Evolutionary conservation across 2,329 filamentous ascomycete species (phyloP).

Genomic region (Colletotrichum acutatum): DNA sequence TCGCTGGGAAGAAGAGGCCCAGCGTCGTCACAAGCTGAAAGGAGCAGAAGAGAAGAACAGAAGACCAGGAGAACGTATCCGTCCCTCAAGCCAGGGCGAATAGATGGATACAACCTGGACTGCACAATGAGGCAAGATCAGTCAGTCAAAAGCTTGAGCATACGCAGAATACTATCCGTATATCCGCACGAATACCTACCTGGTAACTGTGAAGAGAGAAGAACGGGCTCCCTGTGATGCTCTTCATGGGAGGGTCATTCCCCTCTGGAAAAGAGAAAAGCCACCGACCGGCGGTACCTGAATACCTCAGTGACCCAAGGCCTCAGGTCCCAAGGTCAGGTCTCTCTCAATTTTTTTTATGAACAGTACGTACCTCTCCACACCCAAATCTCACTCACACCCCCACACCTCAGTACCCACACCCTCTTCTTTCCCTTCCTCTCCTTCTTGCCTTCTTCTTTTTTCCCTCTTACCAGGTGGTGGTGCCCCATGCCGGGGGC

Average conservation of each 20-base stretch:
- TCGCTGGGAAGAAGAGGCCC: neutral
- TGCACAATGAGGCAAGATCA: neutral
- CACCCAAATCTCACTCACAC: neutral
- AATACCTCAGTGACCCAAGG: conserved; percentile 2
- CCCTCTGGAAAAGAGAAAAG: neutral
- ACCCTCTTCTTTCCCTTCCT: neutral
- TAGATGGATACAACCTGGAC: neutral
- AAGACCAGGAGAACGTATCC: neutral
- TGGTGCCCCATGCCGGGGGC: neutral
- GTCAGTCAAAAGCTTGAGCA: neutral
- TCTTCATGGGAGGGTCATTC: neutral
- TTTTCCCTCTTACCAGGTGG: neutral
- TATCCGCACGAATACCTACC: neutral
- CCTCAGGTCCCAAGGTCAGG: conserved; percentile 7
- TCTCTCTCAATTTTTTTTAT: neutral
- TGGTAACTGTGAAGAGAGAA: no score
- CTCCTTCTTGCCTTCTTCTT: neutral
- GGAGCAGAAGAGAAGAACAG: neutral
- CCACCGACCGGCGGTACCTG: conserved; percentile 28
- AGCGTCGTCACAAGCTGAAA: conserved; percentile 11
- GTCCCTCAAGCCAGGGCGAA: neutral
- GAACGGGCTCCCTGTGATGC: neutral
- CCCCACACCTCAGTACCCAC: conserved; percentile 4
- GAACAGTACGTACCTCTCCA: neutral
- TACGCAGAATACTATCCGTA: neutral